Evolutionary conservation across 2,329 filamentous ascomycete species (phyloP), one percentile per base, ranked within the genome.

Genomic region (Fusarium sp.): DNA sequence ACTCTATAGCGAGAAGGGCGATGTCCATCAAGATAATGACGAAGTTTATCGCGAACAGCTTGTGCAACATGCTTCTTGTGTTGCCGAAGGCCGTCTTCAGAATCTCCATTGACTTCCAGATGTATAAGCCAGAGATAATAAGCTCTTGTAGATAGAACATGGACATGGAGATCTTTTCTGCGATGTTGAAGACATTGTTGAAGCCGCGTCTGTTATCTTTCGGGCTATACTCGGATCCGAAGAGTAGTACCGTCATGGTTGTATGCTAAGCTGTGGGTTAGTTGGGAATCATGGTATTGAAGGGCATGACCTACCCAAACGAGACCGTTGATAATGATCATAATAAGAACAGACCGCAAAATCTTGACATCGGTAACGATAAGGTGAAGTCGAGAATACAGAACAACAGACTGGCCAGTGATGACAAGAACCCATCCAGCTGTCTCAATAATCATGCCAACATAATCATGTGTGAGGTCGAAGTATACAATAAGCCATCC

Each of bases 401-500:
- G n/a, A 5, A 71, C 69, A 4, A 71, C 38, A 10, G 69, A 60
- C 33, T 71, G 67, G 7, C 67, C 69, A 4, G 37, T 44, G 1
- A 71, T 63, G 4, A 71, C 26, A 2, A 71, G 62, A 5, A 60
- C n/a, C 67, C 67, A 71, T 1, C 69, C 67, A 6, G 71, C n/a
- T 17, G 72, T 71, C 23, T 75, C 74, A 10, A 64, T 57, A 2
- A 68, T 35, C 67, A 71, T 58, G 4, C 64, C 57, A 9, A 68
- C 41, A 20, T 68, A 71, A 9, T 62, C 30, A 11, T 64, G 40
- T 1, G 64, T 66, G 7, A 70, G 38, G 26, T 71, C 78, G 23
- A 78, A 75, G 20, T 73, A 77, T 68, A 85, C 85, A 52, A 86
- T 76, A 27, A 85, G 57, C 71, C 86, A 86, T 1, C 85, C 86